These are phyloP conservation scores for Datura wrightii DNA, from an alignment of 257 asterid genomes.

Conservation along the genomic window DNA sequence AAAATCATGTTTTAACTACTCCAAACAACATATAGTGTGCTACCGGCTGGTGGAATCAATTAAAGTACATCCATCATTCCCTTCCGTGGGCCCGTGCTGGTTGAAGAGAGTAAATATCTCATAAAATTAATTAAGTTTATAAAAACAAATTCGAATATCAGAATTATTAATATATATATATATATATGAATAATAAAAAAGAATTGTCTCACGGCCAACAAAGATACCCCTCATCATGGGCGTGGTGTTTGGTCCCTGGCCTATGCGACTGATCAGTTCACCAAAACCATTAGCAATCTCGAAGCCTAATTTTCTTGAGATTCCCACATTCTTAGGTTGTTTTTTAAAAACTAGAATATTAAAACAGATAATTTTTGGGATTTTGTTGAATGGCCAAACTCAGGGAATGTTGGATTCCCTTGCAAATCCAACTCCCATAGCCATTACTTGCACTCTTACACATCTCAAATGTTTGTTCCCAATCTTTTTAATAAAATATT, in stretches of 20 bases:
- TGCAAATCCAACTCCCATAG: conserved; percentile 20
- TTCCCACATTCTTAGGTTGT: conserved; percentile 59
- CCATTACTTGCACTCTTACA: conserved; percentile 35
- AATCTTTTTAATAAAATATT: conserved; percentile 35
- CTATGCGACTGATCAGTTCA: conserved; percentile 43
- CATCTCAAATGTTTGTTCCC: conserved; percentile 31
- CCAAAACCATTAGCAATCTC: conserved; percentile 63
- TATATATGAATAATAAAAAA: neutral
- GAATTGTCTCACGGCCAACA: conserved; percentile 21
- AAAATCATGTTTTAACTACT: conserved; percentile 9
- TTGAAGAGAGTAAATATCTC: no score
- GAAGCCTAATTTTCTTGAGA: conserved; percentile 53
- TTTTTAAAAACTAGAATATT: conserved; percentile 32
- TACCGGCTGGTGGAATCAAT: neutral
- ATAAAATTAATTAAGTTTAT: no score
- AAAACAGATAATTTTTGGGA: conserved; percentile 48
- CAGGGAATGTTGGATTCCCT: conserved; percentile 91
- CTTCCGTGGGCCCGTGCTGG: no score
- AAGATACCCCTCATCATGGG: conserved; percentile 40
- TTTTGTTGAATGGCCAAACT: conserved; percentile 79
- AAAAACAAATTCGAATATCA: no score
- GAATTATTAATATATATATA: no score
- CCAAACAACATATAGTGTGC: neutral
- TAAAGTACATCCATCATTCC: conserved; percentile 11
- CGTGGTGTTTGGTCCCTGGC: conserved; percentile 23